Base-by-base conservation (phyloP, 495 filamentous ascomycete species). In the Neurospora hispaniola region DNA sequence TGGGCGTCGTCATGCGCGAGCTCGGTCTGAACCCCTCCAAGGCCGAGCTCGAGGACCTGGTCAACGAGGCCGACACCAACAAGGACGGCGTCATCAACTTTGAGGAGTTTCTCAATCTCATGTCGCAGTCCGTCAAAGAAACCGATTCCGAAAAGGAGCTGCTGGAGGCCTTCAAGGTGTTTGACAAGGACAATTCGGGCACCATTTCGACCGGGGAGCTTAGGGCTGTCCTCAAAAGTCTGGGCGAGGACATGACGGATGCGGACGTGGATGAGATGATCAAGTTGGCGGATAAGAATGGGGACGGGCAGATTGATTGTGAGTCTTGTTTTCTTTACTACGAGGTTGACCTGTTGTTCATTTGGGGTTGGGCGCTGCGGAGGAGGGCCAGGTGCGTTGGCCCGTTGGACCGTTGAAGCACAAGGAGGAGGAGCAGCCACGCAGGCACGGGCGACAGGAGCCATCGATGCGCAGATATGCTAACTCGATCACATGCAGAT, bases 401-500 rank as follows among this genome's bases (percentile, higher is more conserved):
- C n/a, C n/a, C n/a, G n/a, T n/a, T n/a, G n/a, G n/a, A n/a, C n/a
- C n/a, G n/a, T n/a, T n/a, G 27, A 2, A 2, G 27, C 1, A 27
- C 27, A 2, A 27, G 27, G 27, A 27, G 27, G 2, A 27, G 27
- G 27, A 2, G 27, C 1, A 27, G 27, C 27, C 27, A 2, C 27
- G 27, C 27, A 31, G 27, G 27, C 27, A 31, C 27, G 27, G 27
- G 27, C 27, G 27, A 31, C 27, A 2, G 27, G 27, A 31, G 2
- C 2, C 2, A 31, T 31, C 2, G 27, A 31, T 31, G 27, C 27
- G 27, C 27, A 10, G 0, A 18, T 41, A 16, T 40, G 71, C 81
- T 83, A 71, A 84, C 71, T 23, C 18, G 35, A 12, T 18, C 39
- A 12, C 39, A 23, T 31, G 42, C 76, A 97, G 94, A 97, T 84